Evolutionary conservation across 75 land plant species (phyloP).

Genomic region (Isoetes taiwanensis): DNA sequence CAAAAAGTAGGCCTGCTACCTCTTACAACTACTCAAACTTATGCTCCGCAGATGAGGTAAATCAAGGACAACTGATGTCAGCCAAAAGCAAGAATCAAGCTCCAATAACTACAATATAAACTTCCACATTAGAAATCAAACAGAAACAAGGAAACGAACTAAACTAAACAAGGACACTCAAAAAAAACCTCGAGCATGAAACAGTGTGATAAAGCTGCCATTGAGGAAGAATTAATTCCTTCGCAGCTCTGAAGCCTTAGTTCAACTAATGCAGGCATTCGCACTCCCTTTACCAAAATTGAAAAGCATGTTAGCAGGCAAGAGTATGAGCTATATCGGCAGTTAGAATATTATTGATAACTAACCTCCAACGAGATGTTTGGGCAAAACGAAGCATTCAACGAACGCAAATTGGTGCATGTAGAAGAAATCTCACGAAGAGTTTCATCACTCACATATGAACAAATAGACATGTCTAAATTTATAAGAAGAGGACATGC

Average conservation of each 20-base stretch:
- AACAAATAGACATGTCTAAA: constrained; percentile 81
- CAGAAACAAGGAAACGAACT: no score
- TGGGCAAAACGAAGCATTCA: constrained; percentile 88
- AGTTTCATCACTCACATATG: constrained; percentile 85
- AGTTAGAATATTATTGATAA: neutral
- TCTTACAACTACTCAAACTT: constrained; percentile 52
- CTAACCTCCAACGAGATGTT: constrained; percentile 60
- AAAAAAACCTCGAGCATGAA: constrained; percentile 74
- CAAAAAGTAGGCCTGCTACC: no score
- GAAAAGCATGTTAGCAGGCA: no score
- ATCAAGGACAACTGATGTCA: constrained; percentile 75
- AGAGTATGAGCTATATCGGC: no score
- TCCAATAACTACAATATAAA: constrained; percentile 44
- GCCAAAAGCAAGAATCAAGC: constrained; percentile 59
- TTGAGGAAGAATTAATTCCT: constrained; percentile 88
- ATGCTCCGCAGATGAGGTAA: constrained; percentile 51
- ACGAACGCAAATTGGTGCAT: constrained; percentile 58
- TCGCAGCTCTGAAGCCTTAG: constrained; percentile 80
- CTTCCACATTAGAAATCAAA: neutral
- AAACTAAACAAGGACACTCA: no score
- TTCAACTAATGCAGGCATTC: constrained; percentile 61
- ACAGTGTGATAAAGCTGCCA: constrained; percentile 68
- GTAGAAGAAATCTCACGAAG: constrained; percentile 56
- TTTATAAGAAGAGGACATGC: constrained; percentile 60
- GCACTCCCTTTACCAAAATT: no score